Base-by-base conservation (phyloP, 495 filamentous ascomycete genomes). In the Penicillium crystallinum region DNA sequence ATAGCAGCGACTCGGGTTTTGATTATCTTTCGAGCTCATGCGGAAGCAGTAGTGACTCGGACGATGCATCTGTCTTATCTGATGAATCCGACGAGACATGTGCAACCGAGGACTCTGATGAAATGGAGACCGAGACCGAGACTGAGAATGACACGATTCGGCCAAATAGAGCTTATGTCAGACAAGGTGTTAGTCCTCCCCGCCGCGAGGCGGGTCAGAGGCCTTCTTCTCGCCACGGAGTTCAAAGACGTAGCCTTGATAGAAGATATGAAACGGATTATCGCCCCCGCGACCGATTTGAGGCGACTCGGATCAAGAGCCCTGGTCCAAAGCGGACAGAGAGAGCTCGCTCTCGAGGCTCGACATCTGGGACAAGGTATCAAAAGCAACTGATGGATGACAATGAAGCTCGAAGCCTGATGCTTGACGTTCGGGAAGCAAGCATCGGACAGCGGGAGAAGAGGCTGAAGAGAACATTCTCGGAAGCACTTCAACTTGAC, bases 361-460 rank as follows among this genome's bases (percentile, higher is more conserved):
- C 46, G 2, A 10, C 10, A 11, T 11, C 47, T 17, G 37, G 36
- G 11, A 41, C 40, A 18, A 52, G 38, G 22, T 55, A 53, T 51
- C 53, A 55, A 17, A 55, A 61, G 27, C 42, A 58, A 11, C 38
- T 56, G 18, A 46, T 66, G 17, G 58, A 55, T n/a, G 62, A 64
- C 5, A 39, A 66, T 44, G 68, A 69, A 9, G 46, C 65, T 17
- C 63, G 70, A 6, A 64, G 51, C 31, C 66, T 60, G 38, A 59
- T 71, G 39, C 57, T 69, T 33, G 59, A 64, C 11, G 31, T 61
- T 8, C 66, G 66, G 18, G 68, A 73, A 43, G 58, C 63, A 19
- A 47, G 61, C 6, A 40, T 70, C 39, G 61, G 61, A 27, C 55
- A 47, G 10, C 61, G 65, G 17, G 67, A 68, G 51, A 57, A 58